phyloP scores from a whole-genome alignment of 805 yeast genomes.

The Komagataella phaffii region DNA sequence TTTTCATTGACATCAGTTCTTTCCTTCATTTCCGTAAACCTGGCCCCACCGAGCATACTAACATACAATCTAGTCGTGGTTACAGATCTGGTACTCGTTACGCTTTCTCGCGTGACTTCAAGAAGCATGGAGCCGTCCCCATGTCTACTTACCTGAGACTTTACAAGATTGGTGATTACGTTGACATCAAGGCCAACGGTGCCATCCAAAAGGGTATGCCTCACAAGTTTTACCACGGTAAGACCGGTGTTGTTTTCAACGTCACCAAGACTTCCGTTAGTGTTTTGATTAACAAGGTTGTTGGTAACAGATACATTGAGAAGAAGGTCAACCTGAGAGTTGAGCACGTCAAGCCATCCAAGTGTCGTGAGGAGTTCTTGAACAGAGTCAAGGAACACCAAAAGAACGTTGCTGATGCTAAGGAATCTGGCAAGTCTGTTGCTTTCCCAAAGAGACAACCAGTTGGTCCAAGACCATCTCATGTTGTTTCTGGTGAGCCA shows the following conservation, averaged over 20 bases:
- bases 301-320: constrained; percentile 97
- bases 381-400: constrained; percentile 97
- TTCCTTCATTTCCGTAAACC: not conserved
- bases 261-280: constrained; percentile 98
- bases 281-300: constrained; percentile 96
- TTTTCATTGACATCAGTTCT: not conserved
- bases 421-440: constrained; percentile 83
- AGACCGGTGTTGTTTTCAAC: constrained; percentile 98
- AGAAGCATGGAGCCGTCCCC: constrained; percentile 89
- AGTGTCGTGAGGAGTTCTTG: constrained; percentile 98
- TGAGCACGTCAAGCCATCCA: constrained; percentile 99
- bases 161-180: constrained; percentile 99
- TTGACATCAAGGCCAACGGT: constrained; percentile 99
- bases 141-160: constrained; percentile 94
- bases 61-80: constrained; percentile 59
- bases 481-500: constrained; percentile 77
- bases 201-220: constrained; percentile 99
- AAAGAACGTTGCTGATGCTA: constrained; percentile 86
- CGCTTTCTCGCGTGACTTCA: constrained; percentile 99
- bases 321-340: constrained; percentile 97
- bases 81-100: constrained; percentile 99
- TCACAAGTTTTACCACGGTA: constrained; percentile 99
- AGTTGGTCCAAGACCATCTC: constrained; percentile 91
- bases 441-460: constrained; percentile 91
- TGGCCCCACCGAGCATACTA: constrained; percentile 2